Conservation (phyloP, 129 eudicot species). For the Erigeron canadensis region DNA sequence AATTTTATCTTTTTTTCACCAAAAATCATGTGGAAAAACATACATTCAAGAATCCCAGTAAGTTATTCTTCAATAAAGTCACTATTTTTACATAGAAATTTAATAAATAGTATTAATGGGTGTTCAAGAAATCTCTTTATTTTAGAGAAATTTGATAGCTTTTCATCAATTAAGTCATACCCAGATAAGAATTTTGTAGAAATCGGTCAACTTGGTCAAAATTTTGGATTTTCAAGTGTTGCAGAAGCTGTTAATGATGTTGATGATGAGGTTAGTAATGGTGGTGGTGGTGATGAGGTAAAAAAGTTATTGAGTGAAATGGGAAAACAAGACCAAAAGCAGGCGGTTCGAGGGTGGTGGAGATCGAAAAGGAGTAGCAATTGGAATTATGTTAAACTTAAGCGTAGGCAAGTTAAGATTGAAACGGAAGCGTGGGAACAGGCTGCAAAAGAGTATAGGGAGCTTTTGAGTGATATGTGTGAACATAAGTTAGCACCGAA, state of each 20-base stretch:
- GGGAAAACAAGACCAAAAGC: conserved; percentile 51
- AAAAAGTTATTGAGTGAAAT: conserved; percentile 55
- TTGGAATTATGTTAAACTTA: conserved; percentile 49
- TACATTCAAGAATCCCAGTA: conserved; percentile 38
- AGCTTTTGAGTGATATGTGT: conserved; percentile 83
- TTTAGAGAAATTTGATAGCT: conserved; percentile 6
- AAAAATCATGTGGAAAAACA: conserved; percentile 64
- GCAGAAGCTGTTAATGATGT: conserved; percentile 66
- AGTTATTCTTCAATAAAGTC: conserved; percentile 21
- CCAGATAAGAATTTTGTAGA: conserved; percentile 38
- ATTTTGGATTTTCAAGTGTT: conserved; percentile 48
- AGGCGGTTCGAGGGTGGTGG: conserved; percentile 29
- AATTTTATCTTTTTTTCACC: conserved; percentile 1
- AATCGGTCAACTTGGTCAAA: conserved; percentile 24
- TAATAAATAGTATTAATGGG: conserved; percentile 18
- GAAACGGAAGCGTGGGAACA: conserved; percentile 91
- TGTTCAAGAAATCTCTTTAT: neutral
- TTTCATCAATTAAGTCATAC: conserved; percentile 23
- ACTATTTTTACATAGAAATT: conserved; percentile 22
- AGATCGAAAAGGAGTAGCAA: conserved; percentile 37
- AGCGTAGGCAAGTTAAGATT: conserved; percentile 64
- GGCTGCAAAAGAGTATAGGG: conserved; percentile 72
- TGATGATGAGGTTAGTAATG: conserved; percentile 49
- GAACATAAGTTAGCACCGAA: conserved; percentile 79
- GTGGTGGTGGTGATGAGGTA: conserved; percentile 57